Conservation (phyloP, 306 rosid genomes). For the Arachis hypogaea region DNA sequence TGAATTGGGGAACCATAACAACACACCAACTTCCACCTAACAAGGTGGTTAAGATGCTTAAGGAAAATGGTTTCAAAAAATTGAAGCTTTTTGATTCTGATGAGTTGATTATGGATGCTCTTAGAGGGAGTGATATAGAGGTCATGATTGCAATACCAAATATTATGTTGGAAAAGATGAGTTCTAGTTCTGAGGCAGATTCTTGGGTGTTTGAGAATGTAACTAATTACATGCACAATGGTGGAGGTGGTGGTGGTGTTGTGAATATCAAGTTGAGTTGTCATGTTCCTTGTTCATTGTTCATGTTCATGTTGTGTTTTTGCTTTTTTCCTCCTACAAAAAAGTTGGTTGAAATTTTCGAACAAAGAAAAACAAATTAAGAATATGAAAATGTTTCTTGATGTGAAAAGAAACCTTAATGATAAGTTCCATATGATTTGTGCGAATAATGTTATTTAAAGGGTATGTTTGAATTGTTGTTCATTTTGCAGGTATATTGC, state of each 20-base stretch:
- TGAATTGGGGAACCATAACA: conserved; percentile 94
- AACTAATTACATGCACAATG: conserved; percentile 65
- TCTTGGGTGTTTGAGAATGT: conserved; percentile 91
- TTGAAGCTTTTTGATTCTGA: conserved; percentile 89
- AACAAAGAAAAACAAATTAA: too few species aligned
- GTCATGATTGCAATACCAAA: conserved; percentile 91
- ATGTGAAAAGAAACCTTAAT: too few species aligned
- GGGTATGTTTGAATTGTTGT: conserved; percentile 14
- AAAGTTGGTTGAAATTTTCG: not conserved
- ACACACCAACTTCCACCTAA: conserved; percentile 70
- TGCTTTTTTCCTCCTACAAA: not conserved
- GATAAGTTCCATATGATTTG: too few species aligned
- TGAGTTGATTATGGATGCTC: conserved; percentile 71
- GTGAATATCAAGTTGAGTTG: conserved; percentile 84
- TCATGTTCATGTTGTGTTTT: not conserved
- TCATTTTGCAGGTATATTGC: conserved; percentile 76
- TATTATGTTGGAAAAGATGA: conserved; percentile 66
- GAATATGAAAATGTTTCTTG: too few species aligned
- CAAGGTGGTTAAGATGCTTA: conserved; percentile 74
- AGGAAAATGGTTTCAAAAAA: conserved; percentile 69
- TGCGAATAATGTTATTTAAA: not conserved
- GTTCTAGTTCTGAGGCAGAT: conserved; percentile 60
- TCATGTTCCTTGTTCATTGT: not conserved
- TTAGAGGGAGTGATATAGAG: conserved; percentile 75
- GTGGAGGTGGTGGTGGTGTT: conserved; percentile 63